A percentile compares a stretch with the other conserved stretches of the same genome.
Evolutionary conservation across 2,329 filamentous ascomycete genomes (phyloP).

Genomic region (Colletotrichum chrysophilum): DNA sequence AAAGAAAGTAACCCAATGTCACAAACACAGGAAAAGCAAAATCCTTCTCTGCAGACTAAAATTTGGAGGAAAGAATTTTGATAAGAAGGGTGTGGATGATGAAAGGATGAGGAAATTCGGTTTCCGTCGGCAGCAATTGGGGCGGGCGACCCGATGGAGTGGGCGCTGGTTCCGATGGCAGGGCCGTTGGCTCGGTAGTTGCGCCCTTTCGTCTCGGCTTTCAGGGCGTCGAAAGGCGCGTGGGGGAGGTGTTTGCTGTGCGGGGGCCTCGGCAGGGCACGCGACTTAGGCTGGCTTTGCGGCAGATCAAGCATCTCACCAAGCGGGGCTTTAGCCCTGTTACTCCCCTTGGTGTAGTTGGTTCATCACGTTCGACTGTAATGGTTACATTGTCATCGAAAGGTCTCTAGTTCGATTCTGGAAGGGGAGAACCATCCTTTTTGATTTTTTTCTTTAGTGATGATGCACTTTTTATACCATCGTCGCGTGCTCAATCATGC

Average conservation of each 20-base stretch:
- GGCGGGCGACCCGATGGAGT: background rate
- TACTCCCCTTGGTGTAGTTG: slow-evolving; percentile 19
- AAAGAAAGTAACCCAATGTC: background rate
- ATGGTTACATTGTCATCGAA: slow-evolving; percentile 17
- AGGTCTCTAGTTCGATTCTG: slow-evolving; percentile 17
- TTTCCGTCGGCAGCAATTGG: slow-evolving; percentile 9
- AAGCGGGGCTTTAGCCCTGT: background rate
- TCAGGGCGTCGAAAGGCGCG: background rate
- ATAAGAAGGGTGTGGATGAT: background rate
- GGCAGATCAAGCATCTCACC: accelerated
- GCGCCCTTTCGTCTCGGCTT: background rate
- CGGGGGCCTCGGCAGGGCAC: background rate
- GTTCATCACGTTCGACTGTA: slow-evolving; percentile 22
- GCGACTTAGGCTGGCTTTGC: no score
- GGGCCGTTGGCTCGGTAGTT: background rate
- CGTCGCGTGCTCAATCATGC: background rate
- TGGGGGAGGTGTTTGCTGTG: background rate
- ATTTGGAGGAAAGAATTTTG: background rate
- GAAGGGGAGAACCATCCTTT: background rate
- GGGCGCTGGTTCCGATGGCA: background rate
- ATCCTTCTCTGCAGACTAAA: background rate
- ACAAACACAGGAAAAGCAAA: background rate
- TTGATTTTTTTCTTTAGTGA: background rate
- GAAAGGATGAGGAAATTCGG: background rate
- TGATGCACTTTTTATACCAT: background rate